A percentile compares a stretch with the other conserved stretches of the same genome.
phyloP scores from a whole-genome alignment of 345 rosid genomes.

The Cardamine resedifolia region DNA sequence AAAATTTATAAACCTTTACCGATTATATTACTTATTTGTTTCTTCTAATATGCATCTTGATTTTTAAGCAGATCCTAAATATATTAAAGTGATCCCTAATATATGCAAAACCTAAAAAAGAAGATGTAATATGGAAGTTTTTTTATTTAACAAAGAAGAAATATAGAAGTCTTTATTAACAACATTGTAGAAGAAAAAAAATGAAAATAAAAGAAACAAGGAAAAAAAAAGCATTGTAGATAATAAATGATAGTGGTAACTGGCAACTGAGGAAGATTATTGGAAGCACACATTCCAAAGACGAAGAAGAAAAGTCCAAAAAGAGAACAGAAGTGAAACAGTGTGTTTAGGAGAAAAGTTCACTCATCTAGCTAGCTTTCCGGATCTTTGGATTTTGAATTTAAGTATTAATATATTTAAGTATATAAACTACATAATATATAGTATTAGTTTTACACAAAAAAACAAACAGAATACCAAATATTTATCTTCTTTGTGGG shows the following conservation, averaged over 20 bases:
- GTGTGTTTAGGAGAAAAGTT: conserved; percentile 39
- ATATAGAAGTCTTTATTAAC: background rate
- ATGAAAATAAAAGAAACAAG: background rate
- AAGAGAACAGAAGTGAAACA: conserved; percentile 46
- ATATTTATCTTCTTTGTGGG: conserved; percentile 37
- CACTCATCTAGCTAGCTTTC: conserved; percentile 32
- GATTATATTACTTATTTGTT: background rate
- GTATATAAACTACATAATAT: conserved; percentile 26
- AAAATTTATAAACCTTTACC: background rate
- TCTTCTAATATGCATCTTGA: background rate
- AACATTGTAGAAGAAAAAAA: background rate
- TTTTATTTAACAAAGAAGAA: background rate
- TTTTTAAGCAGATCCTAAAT: background rate
- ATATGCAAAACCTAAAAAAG: background rate
- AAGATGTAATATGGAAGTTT: conserved; percentile 3
- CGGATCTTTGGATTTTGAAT: conserved; percentile 34
- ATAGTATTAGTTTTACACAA: conserved; percentile 32
- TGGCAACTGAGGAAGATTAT: conserved; percentile 31
- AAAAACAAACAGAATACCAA: conserved; percentile 38
- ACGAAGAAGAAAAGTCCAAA: conserved; percentile 52
- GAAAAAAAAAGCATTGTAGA: background rate
- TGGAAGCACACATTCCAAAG: conserved; percentile 58
- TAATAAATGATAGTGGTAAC: conserved; percentile 18
- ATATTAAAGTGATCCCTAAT: background rate
- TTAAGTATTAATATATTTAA: background rate